phyloP scores from a whole-genome alignment of 306 rosid genomes.

The Bauhinia variegata region DNA sequence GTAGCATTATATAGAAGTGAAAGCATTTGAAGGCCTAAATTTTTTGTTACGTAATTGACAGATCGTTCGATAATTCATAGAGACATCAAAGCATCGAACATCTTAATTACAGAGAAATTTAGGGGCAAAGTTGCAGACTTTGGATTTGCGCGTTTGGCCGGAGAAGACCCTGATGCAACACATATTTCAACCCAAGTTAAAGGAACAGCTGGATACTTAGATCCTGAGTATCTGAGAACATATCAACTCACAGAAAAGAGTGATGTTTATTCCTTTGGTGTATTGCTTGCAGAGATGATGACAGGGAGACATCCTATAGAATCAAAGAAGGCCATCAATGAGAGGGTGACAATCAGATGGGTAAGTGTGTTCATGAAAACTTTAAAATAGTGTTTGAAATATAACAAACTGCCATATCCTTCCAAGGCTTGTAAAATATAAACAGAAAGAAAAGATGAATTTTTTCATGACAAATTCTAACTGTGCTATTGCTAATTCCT shows the following conservation, averaged over 20 bases:
- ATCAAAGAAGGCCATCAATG: constrained; percentile 50
- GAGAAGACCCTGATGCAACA: constrained; percentile 63
- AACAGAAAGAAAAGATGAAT: constrained; percentile 1
- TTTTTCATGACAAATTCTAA: neutral
- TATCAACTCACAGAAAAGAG: constrained; percentile 84
- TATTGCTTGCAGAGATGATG: constrained; percentile 83
- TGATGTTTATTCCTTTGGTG: constrained; percentile 96
- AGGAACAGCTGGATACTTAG: constrained; percentile 97
- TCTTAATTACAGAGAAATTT: constrained; percentile 80
- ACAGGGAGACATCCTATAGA: constrained; percentile 89
- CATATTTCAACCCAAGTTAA: constrained; percentile 86
- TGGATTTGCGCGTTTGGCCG: constrained; percentile 76
- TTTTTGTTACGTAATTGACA: constrained; percentile 45
- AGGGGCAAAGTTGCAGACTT: constrained; percentile 95
- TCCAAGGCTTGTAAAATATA: neutral
- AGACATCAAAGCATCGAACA: constrained; percentile 86
- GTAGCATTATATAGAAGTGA: neutral
- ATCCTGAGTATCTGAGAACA: constrained; percentile 89
- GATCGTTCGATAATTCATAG: constrained; percentile 94
- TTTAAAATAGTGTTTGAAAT: neutral
- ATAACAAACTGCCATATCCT: neutral
- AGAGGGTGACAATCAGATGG: constrained; percentile 88
- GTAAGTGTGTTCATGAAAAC: constrained; percentile 50
- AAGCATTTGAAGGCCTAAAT: constrained; percentile 12
- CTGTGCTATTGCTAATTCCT: too few species aligned